phyloP scores from a whole-genome alignment of 305 asterid species.

The Fraxinus angustifolia region DNA sequence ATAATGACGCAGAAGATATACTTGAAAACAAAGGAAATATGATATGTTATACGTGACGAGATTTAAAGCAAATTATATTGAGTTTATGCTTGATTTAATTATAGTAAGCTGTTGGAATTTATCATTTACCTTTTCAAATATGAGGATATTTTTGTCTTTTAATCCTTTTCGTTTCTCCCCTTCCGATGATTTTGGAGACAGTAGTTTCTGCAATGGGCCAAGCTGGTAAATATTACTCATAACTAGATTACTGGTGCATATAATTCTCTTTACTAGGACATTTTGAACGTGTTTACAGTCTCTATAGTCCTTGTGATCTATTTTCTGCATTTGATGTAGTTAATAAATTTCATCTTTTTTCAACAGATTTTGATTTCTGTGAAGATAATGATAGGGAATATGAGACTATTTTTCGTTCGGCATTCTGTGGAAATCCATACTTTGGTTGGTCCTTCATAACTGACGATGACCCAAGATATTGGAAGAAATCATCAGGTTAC shows the following conservation, averaged over 20 bases:
- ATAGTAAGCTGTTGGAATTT: background rate
- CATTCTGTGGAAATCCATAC: conserved; percentile 50
- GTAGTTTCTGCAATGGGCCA: background rate
- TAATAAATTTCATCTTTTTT: conserved; percentile 13
- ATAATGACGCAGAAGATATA: background rate
- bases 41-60: background rate
- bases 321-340: conserved; percentile 10
- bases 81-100: background rate
- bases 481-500: conserved; percentile 44
- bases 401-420: conserved; percentile 49
- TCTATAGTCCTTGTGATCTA: background rate
- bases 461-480: conserved; percentile 42
- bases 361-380: conserved; percentile 49
- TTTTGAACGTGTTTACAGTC: conserved; percentile 1
- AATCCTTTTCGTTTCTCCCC: background rate
- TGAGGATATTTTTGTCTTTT: background rate
- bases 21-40: background rate
- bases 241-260: background rate
- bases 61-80: background rate
- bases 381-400: conserved; percentile 38
- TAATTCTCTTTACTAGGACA: background rate
- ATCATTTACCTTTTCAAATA: background rate
- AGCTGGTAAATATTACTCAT: background rate
- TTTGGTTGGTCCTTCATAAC: conserved; percentile 39
- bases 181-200: background rate